phyloP scores from a whole-genome alignment of 148 eudicot genomes.

The Rhododendron griersonianum region DNA sequence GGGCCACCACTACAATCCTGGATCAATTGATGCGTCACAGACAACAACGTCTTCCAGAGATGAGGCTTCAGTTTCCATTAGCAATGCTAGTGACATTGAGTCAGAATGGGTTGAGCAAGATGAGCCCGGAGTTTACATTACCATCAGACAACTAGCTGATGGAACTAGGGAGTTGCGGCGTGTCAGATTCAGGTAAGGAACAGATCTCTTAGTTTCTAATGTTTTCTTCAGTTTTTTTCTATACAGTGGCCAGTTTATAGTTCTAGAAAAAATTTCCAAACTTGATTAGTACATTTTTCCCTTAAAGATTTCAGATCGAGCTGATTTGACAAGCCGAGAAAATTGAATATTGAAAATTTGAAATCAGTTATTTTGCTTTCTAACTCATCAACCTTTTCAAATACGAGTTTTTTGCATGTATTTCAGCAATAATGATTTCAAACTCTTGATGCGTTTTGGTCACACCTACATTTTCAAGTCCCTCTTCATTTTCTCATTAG shows the following conservation, averaged over 20 bases:
- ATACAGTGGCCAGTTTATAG: background rate
- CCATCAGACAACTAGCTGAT: slow-evolving; percentile 81
- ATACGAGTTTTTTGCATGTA: background rate
- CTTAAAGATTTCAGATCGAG: background rate
- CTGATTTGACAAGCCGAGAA: background rate
- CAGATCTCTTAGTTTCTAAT: background rate
- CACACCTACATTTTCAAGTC: background rate
- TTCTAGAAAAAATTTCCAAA: background rate
- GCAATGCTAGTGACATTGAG: slow-evolving; percentile 93
- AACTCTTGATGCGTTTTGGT: background rate
- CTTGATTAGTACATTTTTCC: background rate
- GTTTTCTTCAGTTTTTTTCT: background rate
- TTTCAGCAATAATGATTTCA: background rate
- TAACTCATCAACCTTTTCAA: background rate
- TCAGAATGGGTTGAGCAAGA: slow-evolving; percentile 95
- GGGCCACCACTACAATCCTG: slow-evolving; percentile 30
- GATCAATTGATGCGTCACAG: slow-evolving; percentile 76
- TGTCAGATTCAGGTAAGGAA: slow-evolving; percentile 85
- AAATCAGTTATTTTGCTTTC: background rate
- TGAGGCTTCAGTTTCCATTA: slow-evolving; percentile 72
- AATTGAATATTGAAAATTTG: background rate
- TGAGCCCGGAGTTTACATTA: slow-evolving; percentile 89
- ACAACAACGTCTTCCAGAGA: slow-evolving; percentile 83
- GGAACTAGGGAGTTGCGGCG: slow-evolving; percentile 88
- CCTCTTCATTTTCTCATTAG: background rate